Evolutionary conservation across 371 early-diverging fungal genomes (phyloP), one percentile per base, ranked within the genome.

Genomic region (Mortierella sp.): DNA sequence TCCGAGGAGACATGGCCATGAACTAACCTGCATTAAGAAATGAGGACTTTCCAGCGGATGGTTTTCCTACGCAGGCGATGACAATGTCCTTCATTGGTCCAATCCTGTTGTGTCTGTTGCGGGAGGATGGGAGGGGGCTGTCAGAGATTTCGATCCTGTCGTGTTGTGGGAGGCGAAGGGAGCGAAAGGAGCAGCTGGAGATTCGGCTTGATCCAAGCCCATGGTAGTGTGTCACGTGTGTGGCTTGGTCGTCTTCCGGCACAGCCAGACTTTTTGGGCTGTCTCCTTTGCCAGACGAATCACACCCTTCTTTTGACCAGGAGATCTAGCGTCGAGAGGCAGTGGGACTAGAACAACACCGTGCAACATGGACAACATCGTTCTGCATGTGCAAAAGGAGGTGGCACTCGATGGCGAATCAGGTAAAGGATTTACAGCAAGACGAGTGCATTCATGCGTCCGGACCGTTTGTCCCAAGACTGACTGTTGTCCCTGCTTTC

Each of bases 51-150:
- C 90, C 90, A 0, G 90, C 90, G 24, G 90, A 90, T 34, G 93
- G 93, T 58, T 93, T 93, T 25, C 93, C 93, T 5, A 93, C 93
- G 50, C 88, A 92, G 8, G 92, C 93, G 44, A 92, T 78, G 48
- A 92, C 80, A 52, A 91, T 67, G 71, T 86, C 88, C 61, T 81
- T 82, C 58, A 83, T 76, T 31, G 43, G 13, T 27, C 19, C 16
- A 19, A 8, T 12, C 1, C 46, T 16, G 16, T 28, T 12, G 2
- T 21, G 7, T 41, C 6, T 28, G 27, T 17, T 40, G 14, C 2
- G 14, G 0, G 37, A 29, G 25, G 19, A 29, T 12, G 40, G 24
- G 37, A 47, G 48, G 41, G n/a, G n/a, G n/a, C n/a, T n/a, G n/a
- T n/a, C n/a, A n/a, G n/a, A n/a, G n/a, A n/a, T n/a, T n/a, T n/a